Conservation (phyloP, 352 stramenopile genomes). For the Pseudoperonospora humuli region DNA sequence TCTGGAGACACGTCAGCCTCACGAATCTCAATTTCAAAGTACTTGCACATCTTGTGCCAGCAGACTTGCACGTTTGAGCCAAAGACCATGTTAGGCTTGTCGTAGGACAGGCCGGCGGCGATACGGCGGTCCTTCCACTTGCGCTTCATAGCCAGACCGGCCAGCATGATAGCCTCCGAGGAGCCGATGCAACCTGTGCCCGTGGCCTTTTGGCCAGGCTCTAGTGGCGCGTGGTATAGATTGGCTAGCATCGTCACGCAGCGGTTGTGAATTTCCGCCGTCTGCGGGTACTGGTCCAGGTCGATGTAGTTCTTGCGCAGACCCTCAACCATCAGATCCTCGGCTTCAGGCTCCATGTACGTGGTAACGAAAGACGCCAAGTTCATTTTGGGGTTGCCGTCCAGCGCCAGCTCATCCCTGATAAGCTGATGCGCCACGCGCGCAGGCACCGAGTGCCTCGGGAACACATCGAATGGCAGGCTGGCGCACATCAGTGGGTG, state of each 20-base stretch:
- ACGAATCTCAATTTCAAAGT: constrained; percentile 90
- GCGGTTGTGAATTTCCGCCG: constrained; percentile 89
- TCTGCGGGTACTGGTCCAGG: constrained; percentile 89
- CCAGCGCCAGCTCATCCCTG: constrained; percentile 84
- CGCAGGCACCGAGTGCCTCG: constrained; percentile 55
- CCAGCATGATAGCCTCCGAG: constrained; percentile 89
- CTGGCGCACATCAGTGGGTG: constrained; percentile 74
- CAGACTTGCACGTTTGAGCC: constrained; percentile 89
- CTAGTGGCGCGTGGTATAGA: constrained; percentile 79
- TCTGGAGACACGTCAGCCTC: constrained; percentile 84
- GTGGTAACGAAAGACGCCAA: constrained; percentile 89
- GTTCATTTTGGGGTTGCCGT: constrained; percentile 89
- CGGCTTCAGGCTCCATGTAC: constrained; percentile 87
- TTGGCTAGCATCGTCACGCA: constrained; percentile 90
- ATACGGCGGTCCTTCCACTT: constrained; percentile 84
- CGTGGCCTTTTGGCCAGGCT: constrained; percentile 44
- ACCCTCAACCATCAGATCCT: constrained; percentile 86
- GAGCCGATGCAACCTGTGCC: constrained; percentile 89
- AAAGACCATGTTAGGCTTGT: constrained; percentile 91
- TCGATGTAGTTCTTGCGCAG: constrained; percentile 91
- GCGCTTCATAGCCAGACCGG: constrained; percentile 87
- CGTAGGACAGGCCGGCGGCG: constrained; percentile 60
- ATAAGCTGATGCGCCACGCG: constrained; percentile 84
- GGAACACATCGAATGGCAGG: constrained; percentile 57
- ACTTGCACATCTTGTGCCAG: constrained; percentile 93